Base-by-base conservation (phyloP, 345 rosid species). In the Eucalyptus erythrocorys region DNA sequence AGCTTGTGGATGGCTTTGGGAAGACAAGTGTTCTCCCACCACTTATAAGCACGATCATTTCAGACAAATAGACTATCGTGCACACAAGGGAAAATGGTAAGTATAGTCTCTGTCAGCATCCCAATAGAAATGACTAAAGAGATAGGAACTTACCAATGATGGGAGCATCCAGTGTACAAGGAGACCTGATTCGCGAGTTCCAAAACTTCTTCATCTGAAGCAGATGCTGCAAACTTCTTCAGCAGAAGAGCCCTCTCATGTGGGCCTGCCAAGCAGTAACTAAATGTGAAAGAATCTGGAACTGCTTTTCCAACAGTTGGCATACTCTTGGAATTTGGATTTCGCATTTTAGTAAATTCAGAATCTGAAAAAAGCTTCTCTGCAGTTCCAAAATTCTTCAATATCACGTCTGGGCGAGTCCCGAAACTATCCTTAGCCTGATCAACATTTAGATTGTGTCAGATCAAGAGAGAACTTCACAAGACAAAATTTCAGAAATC, bases 131-230 rank as follows among this genome's bases (percentile, higher is more conserved):
- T 24, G 30, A 76, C 84, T 76, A 40, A 21, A 76, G 47, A 40
- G 84, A 40, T 76, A 40, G 47, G 84, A 76, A 40, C 84, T 86
- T 92, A 98, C 99, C 99, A 59, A 90, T 97, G 99, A 89, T 98
- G 99, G 89, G 96, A 94, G 90, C 99, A 98, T 49, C 99, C 99
- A 0, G 99, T 94, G 91, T 92, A 98, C 40, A 95, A 89, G 88
- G 96, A 93, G 91, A 97, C 97, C 90, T 96, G 94, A 90, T 96
- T 88, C 8, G 98, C 97, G 88, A 98, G 96, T 87, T 92, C 92
- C 48, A 93, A 92, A 86, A 98, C 93, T 89, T 94, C 93, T 89
- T 93, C 93, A 89, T 98, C 95, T 53, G 96, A 93, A 89, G 93
- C 88, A 87, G 94, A 94, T 82, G 91, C 89, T 51, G 95, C 95